phyloP scores from a whole-genome alignment of 129 eudicot genomes.

The Saposhnikovia divaricata region DNA sequence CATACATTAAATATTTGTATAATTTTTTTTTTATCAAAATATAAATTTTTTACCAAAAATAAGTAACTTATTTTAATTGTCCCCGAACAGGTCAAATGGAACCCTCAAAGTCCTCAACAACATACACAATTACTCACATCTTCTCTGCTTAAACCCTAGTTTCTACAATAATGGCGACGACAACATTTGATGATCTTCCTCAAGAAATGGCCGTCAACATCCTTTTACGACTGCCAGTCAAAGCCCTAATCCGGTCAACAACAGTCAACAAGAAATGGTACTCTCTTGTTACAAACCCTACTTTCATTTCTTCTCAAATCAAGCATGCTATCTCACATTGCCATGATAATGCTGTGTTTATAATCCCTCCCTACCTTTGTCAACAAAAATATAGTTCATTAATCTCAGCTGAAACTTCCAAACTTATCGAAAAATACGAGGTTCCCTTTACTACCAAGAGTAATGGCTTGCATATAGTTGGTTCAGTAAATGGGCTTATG shows the following conservation, averaged over 20 bases:
- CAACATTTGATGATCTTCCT: background rate
- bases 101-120: no score
- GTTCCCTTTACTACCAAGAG: background rate
- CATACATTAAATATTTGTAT: no score
- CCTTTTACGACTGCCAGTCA: background rate
- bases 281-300: background rate
- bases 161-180: no score
- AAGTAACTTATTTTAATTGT: no score
- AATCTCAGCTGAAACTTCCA: background rate
- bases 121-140: no score
- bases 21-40: no score
- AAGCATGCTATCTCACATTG: background rate
- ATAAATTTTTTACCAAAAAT: no score
- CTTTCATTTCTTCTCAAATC: slow-evolving; percentile 2
- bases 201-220: background rate
- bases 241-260: slow-evolving; percentile 8
- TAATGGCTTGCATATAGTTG: background rate
- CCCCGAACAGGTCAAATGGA: no score
- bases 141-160: no score
- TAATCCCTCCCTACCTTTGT: background rate
- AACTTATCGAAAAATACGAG: background rate
- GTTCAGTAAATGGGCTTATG: background rate
- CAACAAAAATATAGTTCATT: background rate
- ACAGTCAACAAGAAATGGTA: slow-evolving; percentile 2
- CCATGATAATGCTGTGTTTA: background rate